Percentiles rank a stretch among this genome's conserved stretches.
These are phyloP conservation scores for Crucibulum laeve DNA, from an alignment of 768 basidiomycete genomes.

Conservation along the genomic window DNA sequence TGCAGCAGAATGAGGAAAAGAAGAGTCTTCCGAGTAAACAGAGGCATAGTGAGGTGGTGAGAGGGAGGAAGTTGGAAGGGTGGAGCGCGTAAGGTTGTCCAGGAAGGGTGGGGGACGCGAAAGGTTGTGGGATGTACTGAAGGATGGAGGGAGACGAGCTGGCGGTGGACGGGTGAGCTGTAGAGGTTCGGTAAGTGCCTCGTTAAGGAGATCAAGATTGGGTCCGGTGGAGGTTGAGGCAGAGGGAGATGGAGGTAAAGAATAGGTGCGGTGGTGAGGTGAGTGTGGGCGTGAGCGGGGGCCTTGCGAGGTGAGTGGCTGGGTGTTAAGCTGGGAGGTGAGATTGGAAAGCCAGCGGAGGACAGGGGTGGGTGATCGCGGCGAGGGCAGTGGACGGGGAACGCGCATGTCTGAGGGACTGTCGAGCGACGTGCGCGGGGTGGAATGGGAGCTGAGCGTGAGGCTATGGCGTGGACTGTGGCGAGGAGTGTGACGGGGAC, in stretches of 20 bases:
- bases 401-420: conserved; percentile 1
- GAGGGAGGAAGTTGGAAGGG: conserved; percentile 60
- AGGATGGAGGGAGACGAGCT: conserved; percentile 34
- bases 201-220: conserved; percentile 34
- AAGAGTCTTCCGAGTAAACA: conserved; percentile 6
- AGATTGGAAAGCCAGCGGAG: conserved; percentile 42
- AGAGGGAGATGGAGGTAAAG: conserved; percentile 6
- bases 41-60: conserved; percentile 31
- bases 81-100: conserved; percentile 51
- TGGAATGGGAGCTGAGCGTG: neutral
- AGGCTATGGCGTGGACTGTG: neutral
- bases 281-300: conserved; percentile 20
- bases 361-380: conserved; percentile 21
- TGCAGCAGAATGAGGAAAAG: conserved; percentile 3
- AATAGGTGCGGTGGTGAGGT: conserved; percentile 19
- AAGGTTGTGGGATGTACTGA: conserved; percentile 24
- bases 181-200: conserved; percentile 42
- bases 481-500: neutral
- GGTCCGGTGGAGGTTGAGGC: conserved; percentile 17
- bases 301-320: conserved; percentile 8
- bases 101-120: conserved; percentile 47
- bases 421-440: too few relatives aligned
- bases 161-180: conserved; percentile 10
- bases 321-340: conserved; percentile 10
- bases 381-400: conserved; percentile 5